Evolutionary conservation across 257 asterid genomes (phyloP).

Genomic region (Nicotiana sylvestris): DNA sequence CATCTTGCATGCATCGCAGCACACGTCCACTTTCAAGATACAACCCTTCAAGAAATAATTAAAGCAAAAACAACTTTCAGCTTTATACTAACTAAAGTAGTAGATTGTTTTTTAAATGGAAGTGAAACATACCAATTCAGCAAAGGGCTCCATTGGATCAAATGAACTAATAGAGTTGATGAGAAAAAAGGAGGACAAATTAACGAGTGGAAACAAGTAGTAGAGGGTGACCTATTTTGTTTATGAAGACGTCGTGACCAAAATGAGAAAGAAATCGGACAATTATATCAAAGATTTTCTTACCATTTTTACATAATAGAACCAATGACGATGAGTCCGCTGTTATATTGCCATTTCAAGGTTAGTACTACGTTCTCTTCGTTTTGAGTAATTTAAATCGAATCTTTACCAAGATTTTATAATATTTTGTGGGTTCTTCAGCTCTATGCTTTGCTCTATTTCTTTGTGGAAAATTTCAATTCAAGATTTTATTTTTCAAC

Average conservation of each 20-base stretch:
- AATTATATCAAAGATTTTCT: background rate
- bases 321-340: background rate
- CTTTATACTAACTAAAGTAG: background rate
- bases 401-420: background rate
- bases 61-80: background rate
- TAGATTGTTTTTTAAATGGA: background rate
- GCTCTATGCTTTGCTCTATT: background rate
- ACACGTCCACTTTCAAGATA: constrained; percentile 43
- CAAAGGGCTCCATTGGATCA: constrained; percentile 27
- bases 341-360: background rate
- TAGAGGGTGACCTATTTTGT: background rate
- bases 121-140: constrained; percentile 28
- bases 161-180: background rate
- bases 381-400: background rate
- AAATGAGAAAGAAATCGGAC: background rate
- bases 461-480: background rate
- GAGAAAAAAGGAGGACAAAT: background rate
- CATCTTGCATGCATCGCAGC: constrained; percentile 53
- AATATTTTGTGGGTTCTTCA: background rate
- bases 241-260: background rate
- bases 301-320: background rate
- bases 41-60: constrained; percentile 26
- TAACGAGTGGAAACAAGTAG: background rate
- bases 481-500: background rate
- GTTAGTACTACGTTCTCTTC: background rate